Evolutionary conservation across 495 filamentous ascomycete species (phyloP), one percentile per base, ranked within the genome.

Genomic region (Poronia punctata): DNA sequence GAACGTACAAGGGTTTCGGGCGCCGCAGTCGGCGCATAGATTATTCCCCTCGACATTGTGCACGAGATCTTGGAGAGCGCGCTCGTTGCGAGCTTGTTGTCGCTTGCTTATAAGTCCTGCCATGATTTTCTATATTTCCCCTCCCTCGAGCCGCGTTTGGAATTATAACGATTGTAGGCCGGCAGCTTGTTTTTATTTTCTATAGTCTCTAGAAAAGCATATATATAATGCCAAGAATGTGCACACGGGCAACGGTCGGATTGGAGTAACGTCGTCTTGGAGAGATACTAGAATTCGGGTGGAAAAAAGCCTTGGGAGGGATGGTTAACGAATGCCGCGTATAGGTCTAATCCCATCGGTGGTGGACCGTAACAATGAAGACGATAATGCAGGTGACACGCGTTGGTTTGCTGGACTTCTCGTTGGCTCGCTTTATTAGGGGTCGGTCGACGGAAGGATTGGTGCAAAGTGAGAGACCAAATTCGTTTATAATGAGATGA

Each of bases 51-150:
- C 79, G 28, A 95, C 84, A 10, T 63, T 78, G 41, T 84, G 83
- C 60, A 96, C 83, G 45, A 98, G 75, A 23, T 97, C 92, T 57
- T 95, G 86, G 50, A 98, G 71, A 20, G 78, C 68, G 56, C 83
- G 86, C 72, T 98, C 92, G 64, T 97, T 95, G 68, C 92, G 89
- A 74, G 82, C 84, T 72, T 94, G 88, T 67, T 95, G 84, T 58
- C 92, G 88, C 76, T 97, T 98, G 71, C 78, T 95, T 47, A 75
- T 50, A 19, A 67, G 54, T 32, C 57, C 61, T 19, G 72, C 61
- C 73, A 75, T 75, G 36, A 27, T 38, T 19, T 8, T n/a, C n/a
- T n/a, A n/a, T n/a, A n/a, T n/a, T n/a, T 31, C 16, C 33, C 41
- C 18, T 18, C 22, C 8, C 17, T 33, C 7, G 12, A 16, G 26